phyloP scores from a whole-genome alignment of 108 stramenopile species.

The Bacterosira constricta region DNA sequence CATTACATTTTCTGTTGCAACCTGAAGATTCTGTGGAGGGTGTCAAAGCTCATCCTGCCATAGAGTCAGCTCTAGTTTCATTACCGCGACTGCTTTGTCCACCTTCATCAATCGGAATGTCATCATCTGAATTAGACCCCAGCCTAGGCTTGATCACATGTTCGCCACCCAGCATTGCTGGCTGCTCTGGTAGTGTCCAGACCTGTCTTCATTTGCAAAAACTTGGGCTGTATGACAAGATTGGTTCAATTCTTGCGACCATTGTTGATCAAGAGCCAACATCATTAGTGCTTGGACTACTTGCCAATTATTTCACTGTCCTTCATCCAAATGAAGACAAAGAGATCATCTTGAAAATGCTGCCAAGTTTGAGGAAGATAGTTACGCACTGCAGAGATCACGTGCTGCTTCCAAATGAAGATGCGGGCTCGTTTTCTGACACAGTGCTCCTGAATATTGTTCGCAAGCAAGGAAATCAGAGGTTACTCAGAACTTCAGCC shows the following conservation, averaged over 20 bases:
- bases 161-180: slow-evolving; percentile 15
- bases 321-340: slow-evolving; percentile 7
- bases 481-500: slow-evolving; percentile 18
- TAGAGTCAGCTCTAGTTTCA: slow-evolving; percentile 50
- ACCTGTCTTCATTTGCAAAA: slow-evolving; percentile 5
- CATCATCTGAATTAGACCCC: neutral
- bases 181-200: slow-evolving; percentile 29
- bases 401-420: neutral
- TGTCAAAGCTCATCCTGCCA: slow-evolving; percentile 27
- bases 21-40: slow-evolving; percentile 17
- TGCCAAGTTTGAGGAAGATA: slow-evolving; percentile 10
- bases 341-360: neutral
- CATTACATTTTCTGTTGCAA: slow-evolving; percentile 27
- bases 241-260: slow-evolving; percentile 17
- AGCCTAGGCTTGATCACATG: slow-evolving; percentile 5
- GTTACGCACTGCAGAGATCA: slow-evolving; percentile 23
- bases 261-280: slow-evolving; percentile 6
- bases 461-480: slow-evolving; percentile 9
- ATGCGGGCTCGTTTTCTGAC: neutral
- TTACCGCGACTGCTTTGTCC: slow-evolving; percentile 55
- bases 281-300: slow-evolving; percentile 8
- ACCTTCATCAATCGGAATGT: neutral
- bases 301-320: slow-evolving; percentile 16
- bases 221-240: slow-evolving; percentile 5
- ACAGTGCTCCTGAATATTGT: slow-evolving; percentile 12